Evolutionary conservation across 176 grass and related monocot genomes (phyloP).

Genomic region (Paspalum notatum): DNA sequence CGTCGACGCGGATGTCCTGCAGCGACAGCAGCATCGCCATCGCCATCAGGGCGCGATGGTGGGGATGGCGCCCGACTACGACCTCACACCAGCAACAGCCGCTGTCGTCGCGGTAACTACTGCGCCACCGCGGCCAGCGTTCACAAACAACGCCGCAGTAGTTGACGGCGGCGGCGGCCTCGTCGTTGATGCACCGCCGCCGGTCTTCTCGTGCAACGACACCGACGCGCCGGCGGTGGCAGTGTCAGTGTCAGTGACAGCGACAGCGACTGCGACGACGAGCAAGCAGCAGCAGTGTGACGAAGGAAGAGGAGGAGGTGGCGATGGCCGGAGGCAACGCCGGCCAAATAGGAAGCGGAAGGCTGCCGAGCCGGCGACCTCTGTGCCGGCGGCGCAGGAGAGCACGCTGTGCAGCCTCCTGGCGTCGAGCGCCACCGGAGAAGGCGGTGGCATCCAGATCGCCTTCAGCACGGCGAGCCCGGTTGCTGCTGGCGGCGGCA

Average conservation of each 20-base stretch:
- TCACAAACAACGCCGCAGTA: not conserved
- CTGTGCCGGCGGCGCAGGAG: conserved; percentile 2
- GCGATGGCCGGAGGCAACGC: conserved; percentile 19
- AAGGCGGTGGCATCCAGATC: conserved; percentile 63
- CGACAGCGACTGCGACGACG: not conserved
- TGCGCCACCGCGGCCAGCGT: not conserved
- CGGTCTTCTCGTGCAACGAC: conserved; percentile 21
- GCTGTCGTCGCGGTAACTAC: conserved; percentile 26
- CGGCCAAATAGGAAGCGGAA: conserved; percentile 51
- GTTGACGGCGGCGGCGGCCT: not conserved
- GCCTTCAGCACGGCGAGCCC: conserved; percentile 36
- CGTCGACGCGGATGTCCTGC: conserved; percentile 47
- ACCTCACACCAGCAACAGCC: conserved; percentile 43
- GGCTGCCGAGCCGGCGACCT: conserved; percentile 24
- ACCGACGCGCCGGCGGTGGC: not conserved
- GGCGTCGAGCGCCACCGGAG: conserved; percentile 9
- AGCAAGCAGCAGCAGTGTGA: conserved; percentile 31
- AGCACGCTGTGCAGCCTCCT: conserved; percentile 49
- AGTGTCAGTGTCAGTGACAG: no score
- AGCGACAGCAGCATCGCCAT: conserved; percentile 59
- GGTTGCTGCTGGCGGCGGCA: not conserved
- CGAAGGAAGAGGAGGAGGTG: not conserved
- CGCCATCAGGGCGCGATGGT: conserved; percentile 45
- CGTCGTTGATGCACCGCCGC: not conserved
- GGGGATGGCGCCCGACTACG: conserved; percentile 50